Evolutionary conservation across 2,329 filamentous ascomycete species (phyloP).

Genomic region (Aotearoamyces nothofagi): DNA sequence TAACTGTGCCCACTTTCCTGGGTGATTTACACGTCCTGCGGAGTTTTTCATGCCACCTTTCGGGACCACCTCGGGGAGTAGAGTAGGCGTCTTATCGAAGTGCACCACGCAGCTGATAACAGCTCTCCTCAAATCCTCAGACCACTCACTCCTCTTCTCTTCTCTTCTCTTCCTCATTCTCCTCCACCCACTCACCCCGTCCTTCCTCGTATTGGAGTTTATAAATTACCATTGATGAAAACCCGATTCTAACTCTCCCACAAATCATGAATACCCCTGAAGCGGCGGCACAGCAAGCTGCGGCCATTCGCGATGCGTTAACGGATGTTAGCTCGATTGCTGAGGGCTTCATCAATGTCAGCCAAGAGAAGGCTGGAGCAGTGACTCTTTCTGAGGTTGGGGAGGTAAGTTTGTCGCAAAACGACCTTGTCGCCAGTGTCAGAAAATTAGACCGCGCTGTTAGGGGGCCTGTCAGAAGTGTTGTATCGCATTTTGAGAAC

Average conservation of each 20-base stretch:
- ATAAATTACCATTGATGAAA: neutral
- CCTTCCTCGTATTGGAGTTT: neutral
- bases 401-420: constrained; percentile 5
- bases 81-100: no score
- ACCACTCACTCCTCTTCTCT: neutral
- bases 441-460: constrained; percentile 9
- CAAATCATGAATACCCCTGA: constrained; percentile 4
- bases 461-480: constrained; percentile 10
- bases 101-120: no score
- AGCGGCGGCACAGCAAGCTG: constrained; percentile 6
- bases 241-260: neutral
- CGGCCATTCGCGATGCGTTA: constrained; percentile 8
- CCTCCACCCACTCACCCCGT: neutral
- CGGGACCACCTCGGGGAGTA: no score
- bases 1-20: no score
- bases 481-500: constrained; percentile 10
- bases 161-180: neutral
- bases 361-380: constrained; percentile 4
- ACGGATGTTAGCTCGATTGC: constrained; percentile 6
- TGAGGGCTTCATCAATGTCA: constrained; percentile 6
- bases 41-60: no score
- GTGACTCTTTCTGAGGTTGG: constrained; percentile 3
- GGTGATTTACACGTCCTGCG: no score
- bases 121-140: neutral
- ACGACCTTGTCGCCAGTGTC: constrained; percentile 5